Conservation (phyloP, 257 asterid genomes). For the Coffea eugenioides region DNA sequence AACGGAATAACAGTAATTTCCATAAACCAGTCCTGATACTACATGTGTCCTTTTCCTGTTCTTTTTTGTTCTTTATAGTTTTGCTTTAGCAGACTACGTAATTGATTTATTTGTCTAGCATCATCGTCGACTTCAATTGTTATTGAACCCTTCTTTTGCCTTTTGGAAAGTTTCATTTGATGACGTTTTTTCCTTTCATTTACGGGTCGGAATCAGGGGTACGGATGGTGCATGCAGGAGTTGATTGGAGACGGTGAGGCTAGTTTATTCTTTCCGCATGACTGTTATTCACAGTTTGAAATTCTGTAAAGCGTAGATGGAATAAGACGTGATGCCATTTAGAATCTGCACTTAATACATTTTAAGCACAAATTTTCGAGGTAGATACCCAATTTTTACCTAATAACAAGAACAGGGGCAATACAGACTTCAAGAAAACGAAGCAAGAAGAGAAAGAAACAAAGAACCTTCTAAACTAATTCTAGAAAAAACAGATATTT, state of each 20-base stretch:
- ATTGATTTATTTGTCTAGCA: too few species aligned
- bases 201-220: not conserved
- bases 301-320: not conserved
- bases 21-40: slow-evolving; percentile 37
- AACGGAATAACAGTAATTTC: slow-evolving; percentile 43
- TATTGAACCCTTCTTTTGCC: too few species aligned
- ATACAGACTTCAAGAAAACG: not conserved
- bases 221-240: not conserved
- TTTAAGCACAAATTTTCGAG: not conserved
- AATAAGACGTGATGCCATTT: not conserved
- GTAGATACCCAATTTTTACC: not conserved
- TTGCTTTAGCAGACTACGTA: too few species aligned
- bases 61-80: too few species aligned
- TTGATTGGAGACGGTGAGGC: not conserved
- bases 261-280: not conserved
- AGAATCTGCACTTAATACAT: not conserved
- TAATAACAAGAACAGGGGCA: not conserved
- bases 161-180: too few species aligned
- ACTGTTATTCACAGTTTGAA: not conserved
- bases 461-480: not conserved
- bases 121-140: too few species aligned
- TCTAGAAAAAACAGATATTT: not conserved
- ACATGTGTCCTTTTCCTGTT: too few species aligned
- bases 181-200: not conserved
- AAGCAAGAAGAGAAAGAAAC: not conserved